These are phyloP conservation scores for Populus hybrid DNA, from an alignment of 441 rosid genomes.

Conservation along the genomic window DNA sequence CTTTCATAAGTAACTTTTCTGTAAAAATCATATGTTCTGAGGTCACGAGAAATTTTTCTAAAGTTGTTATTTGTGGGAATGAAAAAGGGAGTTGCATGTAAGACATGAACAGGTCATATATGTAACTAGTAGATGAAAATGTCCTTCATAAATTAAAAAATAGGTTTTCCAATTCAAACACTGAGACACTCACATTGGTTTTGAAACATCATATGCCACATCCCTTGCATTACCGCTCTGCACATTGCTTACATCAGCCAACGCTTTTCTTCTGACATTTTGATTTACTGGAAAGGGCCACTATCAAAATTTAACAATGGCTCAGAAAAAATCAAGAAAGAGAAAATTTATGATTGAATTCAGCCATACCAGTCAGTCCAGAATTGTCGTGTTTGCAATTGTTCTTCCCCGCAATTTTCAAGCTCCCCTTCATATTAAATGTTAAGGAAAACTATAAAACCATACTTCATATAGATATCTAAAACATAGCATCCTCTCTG, in stretches of 20 bases:
- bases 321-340: background rate
- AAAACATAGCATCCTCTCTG: background rate
- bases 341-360: background rate
- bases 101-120: background rate
- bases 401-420: conserved; percentile 33
- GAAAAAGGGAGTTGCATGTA: background rate
- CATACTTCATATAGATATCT: conserved; percentile 4
- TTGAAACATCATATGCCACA: conserved; percentile 47
- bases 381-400: conserved; percentile 33
- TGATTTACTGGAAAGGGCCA: conserved; percentile 30
- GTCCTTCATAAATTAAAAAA: background rate
- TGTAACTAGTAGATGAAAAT: background rate
- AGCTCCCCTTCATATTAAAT: conserved; percentile 35
- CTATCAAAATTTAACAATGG: background rate
- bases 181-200: conserved; percentile 49
- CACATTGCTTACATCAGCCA: conserved; percentile 75
- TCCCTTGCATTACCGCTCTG: conserved; percentile 27
- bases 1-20: too few relatives aligned
- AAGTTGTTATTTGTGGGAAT: background rate
- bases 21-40: too few relatives aligned
- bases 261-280: conserved; percentile 56
- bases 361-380: conserved; percentile 36
- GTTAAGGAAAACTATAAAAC: conserved; percentile 8
- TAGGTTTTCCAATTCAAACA: background rate
- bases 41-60: background rate